Base-by-base conservation (phyloP, 2,329 filamentous ascomycete species). In the Fusarium foetens region DNA sequence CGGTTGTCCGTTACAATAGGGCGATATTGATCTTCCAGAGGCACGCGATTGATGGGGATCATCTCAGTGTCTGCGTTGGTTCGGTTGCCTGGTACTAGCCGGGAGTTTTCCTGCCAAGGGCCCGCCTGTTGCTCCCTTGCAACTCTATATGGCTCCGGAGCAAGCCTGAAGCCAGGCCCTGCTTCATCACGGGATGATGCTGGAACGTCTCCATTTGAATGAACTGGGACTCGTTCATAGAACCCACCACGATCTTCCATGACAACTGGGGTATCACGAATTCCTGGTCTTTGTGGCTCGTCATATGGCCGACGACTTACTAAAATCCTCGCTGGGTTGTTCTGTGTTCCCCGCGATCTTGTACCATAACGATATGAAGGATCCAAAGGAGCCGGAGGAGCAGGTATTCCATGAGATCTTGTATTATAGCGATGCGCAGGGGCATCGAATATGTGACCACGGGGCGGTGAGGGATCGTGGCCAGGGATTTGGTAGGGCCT, bases 191-290 rank as follows among this genome's bases (percentile, higher is more conserved):
- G 68, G 25, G 64, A 17, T 17, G 27, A 58, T 21, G 58, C 51
- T 36, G 63, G 58, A n/a, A 69, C 52, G 31, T 66, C 58, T 55
- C 58, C 69, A 51, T 54, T 41, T 52, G 57, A 61, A 58, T 55
- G 71, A 41, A 59, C 64, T 63, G 72, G 67, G 39, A 82, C 75
- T 62, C 79, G 80, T 68, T 81, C 81, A 66, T 75, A 81, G 58
- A 82, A 82, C 21, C 80, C 80, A 61, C 80, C 81, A 35, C 81
- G 78, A 71, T 83, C 80, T 68, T 83, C 81, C 81, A 84, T 83
- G 70, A 82, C 58, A 51, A 83, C 77, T 23, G 79, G 79, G 27
- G 78, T 80, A n/a, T 74, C 74, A 42, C 76, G 76, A 29, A 73
- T 76, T 57, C 80, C 81, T 23, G 75, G 76, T 49, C 79, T 75